Conservation (phyloP, 2,329 filamentous ascomycete genomes). For the Pseudogymnoascus sp. region DNA sequence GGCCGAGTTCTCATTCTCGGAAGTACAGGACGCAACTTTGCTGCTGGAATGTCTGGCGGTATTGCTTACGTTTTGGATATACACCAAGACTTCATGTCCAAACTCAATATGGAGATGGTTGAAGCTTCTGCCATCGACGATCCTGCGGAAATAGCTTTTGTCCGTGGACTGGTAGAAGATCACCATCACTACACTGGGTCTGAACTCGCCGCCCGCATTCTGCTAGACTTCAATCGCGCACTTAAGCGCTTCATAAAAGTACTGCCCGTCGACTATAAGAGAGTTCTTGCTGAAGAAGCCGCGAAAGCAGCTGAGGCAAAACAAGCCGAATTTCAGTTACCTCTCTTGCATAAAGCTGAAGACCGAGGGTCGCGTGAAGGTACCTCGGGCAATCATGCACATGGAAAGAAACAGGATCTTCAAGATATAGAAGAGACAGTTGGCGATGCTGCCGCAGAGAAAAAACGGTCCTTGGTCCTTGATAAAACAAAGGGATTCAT, state of each 20-base stretch:
- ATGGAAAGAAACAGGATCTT: slow-evolving; percentile 60
- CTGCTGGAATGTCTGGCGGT: slow-evolving; percentile 96
- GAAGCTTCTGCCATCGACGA: slow-evolving; percentile 81
- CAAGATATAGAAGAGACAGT: slow-evolving; percentile 89
- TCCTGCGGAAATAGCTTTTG: slow-evolving; percentile 78
- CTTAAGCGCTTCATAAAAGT: slow-evolving; percentile 90
- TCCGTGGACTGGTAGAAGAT: slow-evolving; percentile 88
- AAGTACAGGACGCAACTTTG: slow-evolving; percentile 90
- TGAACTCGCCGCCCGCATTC: slow-evolving; percentile 83
- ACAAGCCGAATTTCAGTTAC: slow-evolving; percentile 75
- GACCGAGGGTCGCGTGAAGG: slow-evolving; percentile 39
- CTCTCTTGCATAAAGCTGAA: slow-evolving; percentile 63
- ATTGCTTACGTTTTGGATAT: slow-evolving; percentile 93
- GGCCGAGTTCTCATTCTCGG: slow-evolving; percentile 84
- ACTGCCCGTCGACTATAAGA: slow-evolving; percentile 92
- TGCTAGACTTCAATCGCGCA: slow-evolving; percentile 92
- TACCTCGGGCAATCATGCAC: slow-evolving; percentile 49
- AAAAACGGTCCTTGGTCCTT: slow-evolving; percentile 84
- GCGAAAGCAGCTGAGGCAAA: slow-evolving; percentile 80
- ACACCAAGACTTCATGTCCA: slow-evolving; percentile 79
- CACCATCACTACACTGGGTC: slow-evolving; percentile 98
- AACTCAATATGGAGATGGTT: slow-evolving; percentile 97
- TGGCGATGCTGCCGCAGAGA: slow-evolving; percentile 75
- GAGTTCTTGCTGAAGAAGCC: slow-evolving; percentile 78
- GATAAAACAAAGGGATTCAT: slow-evolving; percentile 98